Evolutionary conservation across 2,329 filamentous ascomycete genomes (phyloP), one percentile per base, ranked within the genome.

Genomic region (Colletotrichum costaricense): DNA sequence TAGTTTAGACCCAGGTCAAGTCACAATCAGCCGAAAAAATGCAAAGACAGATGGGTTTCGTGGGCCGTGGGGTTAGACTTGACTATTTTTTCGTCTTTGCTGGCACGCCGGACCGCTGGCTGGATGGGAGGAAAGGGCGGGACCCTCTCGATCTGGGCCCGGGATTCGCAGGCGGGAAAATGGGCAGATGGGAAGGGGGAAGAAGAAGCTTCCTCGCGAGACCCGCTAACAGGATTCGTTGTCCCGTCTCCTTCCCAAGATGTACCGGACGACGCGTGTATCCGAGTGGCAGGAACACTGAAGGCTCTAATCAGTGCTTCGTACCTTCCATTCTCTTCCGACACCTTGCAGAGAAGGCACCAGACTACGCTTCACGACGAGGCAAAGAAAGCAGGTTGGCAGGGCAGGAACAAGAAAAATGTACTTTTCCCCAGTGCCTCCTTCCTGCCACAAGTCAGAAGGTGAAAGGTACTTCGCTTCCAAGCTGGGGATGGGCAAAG

Each of bases 181-280:
- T 64, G 67, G 56, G 55, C 59, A 52, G 66, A 60, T 60, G 42
- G 55, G 55, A 57, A 54, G 57, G 28, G 55, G 62, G 24, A 26
- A 16, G 30, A 54, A 68, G 52, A 72, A 68, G 59, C 60, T 73
- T 70, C 70, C 60, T 56, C 46, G 16, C 24, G 26, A 52, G 42
- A 55, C 24, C 30, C 38, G 64, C 35, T 24, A 38, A 24, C 57
- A 55, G 62, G 54, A 55, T 49, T 35, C 16, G 42, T 38, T 14
- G 49, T 35, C 55, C 42, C 38, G 46, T 35, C 66, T 63, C 16
- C 12, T 52, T 60, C 26, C 68, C 68, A 55, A 71, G 26, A 67
- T 46, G 68, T 67, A 70, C 63, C 56, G 62, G 68, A 42, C 68
- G 62, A 71, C 67, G 66, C 69, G 55, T 64, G 69, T 72, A 69